Base-by-base conservation (phyloP, 2,329 filamentous ascomycete genomes). In the Lecanosticta acicola region DNA sequence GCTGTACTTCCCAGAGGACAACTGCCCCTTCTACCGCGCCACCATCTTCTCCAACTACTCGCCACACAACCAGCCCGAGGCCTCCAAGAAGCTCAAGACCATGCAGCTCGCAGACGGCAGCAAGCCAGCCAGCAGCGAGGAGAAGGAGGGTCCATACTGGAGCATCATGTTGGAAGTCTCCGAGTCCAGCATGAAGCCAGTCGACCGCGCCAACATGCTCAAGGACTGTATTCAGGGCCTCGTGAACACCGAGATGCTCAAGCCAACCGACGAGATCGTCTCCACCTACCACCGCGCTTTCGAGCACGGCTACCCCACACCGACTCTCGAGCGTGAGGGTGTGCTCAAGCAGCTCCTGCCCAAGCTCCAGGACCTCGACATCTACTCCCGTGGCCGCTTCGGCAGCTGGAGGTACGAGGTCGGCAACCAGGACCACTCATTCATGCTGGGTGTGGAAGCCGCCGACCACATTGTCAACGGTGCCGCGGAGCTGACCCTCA, bases 11-110 rank as follows among this genome's bases (percentile, higher is more conserved):
- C 93, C 93, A 53, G 93, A 98, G 71, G 85, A 95, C 70, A 85
- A 98, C 79, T 96, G 89, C 77, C 89, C 89, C 67, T 98, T 98
- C 79, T 98, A 98, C 79, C 87, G 93, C 60, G 93, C 93, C 65
- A 98, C 93, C 66, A 97, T 98, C 75, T 98, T 98, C 81, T 97
- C 91, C 72, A 98, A 98, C 81, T 98, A 98, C 80, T 97, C 93
- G 17, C 93, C 91, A 43, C 83, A 94, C 81, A 98, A 98, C 78
- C 93, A 97, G 75, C 93, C 93, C 26, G 75, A 86, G 57, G 76
- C 81, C 49, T 82, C 84, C 47, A 83, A 78, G 66, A 93, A 94
- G 78, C 81, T 98, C 46, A 81, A 89, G 32, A 97, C 93, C 17
- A 73, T 88, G 59, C 85, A 90, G 68, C 78, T 90, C 34, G 93